Evolutionary conservation across 1,284 basidiomycete species (phyloP), one percentile per base, ranked within the genome.

Genomic region (Quambalaria eucalypti): DNA sequence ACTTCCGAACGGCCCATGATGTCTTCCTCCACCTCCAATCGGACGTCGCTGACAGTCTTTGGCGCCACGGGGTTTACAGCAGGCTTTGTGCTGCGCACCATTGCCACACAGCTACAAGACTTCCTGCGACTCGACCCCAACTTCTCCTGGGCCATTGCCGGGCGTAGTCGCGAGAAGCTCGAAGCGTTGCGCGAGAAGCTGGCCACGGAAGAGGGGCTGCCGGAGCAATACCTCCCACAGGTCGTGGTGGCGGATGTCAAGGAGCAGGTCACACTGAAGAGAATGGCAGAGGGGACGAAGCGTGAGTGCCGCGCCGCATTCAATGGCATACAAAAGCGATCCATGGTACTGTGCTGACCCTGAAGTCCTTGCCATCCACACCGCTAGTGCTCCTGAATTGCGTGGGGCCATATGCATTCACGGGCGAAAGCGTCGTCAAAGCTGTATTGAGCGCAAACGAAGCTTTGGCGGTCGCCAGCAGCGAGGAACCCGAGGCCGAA

Each of bases 381-480:
- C 5, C 42, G 19, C 7, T 14, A n/a, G 28, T 55, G 30, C 16
- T 54, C 25, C n/a, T 53, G 47, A 28, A 40, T 48, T 56, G 26
- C 25, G 55, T 28, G 36, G 54, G 54, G 19, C 50, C 58, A n/a
- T 39, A 10, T 60, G 87, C 85, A 49, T 62, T 75, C 25, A 79
- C 84, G 66, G 70, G 83, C 60, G 78, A 80, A 1, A 87, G 87
- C 1, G 82, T 73, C 58, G 68, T 87, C 55, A 74, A 78, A 28
- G 75, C 81, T 23, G 83, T 81, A 28, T 86, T 85, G 64, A 76
- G 86, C 47, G 82, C 84, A 6, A 74, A 78, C 16, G 50, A 52
- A 28, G 28, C 28, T 12, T 12, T 48, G 23, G 9, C 10, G 12
- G 14, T 10, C 26, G 12, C 21, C 14, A 28, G 49, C 19, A n/a